phyloP scores from a whole-genome alignment of 2,329 filamentous ascomycete species.

The Xylariaceae sp. region DNA sequence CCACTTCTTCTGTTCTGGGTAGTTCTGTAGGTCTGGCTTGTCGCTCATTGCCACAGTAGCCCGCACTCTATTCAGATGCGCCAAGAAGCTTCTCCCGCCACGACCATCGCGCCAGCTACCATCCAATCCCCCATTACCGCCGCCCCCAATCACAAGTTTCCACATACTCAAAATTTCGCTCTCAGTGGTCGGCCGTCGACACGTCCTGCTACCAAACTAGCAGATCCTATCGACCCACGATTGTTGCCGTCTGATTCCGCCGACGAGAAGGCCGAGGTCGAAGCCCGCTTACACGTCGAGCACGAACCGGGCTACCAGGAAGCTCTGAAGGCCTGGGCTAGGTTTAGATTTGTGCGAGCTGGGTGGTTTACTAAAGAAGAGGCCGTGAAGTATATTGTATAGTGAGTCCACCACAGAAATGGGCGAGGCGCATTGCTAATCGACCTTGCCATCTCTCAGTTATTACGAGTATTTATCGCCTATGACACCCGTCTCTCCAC shows the following conservation, averaged over 20 bases:
- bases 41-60: constrained; percentile 25
- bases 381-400: constrained; percentile 88
- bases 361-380: constrained; percentile 95
- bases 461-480: constrained; percentile 91
- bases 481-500: constrained; percentile 87
- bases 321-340: constrained; percentile 80
- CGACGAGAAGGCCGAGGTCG: constrained; percentile 34
- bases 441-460: constrained; percentile 36
- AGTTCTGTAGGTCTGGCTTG: not conserved
- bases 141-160: constrained; percentile 22
- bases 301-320: constrained; percentile 55
- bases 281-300: constrained; percentile 41
- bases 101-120: constrained; percentile 25
- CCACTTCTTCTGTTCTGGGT: constrained; percentile 8
- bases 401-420: constrained; percentile 50
- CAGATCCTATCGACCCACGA: constrained; percentile 32
- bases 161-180: constrained; percentile 20
- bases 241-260: constrained; percentile 22
- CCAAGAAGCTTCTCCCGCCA: constrained; percentile 21
- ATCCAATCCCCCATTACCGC: constrained; percentile 26
- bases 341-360: constrained; percentile 89
- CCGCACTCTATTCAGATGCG: constrained; percentile 27
- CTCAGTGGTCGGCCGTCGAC: constrained; percentile 22
- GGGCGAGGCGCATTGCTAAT: constrained; percentile 12
- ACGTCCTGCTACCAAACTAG: constrained; percentile 25